Evolutionary conservation across 2,329 filamentous ascomycete genomes (phyloP).

Genomic region (Xylaria sp.): DNA sequence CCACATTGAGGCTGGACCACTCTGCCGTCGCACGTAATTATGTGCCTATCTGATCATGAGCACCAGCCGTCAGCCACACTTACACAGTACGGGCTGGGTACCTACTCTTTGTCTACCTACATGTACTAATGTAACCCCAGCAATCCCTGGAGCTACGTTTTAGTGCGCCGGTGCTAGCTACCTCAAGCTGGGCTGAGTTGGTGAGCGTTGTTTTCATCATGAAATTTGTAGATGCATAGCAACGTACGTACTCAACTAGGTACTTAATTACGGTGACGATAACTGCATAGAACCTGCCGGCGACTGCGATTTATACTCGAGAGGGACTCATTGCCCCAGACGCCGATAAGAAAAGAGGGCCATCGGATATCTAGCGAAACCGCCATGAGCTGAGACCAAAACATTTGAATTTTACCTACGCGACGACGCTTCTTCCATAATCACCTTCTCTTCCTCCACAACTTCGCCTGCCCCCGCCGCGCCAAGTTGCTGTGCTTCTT

Average conservation of each 20-base stretch:
- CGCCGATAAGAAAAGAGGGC: conserved; percentile 11
- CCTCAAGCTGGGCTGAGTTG: conserved; percentile 12
- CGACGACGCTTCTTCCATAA: not conserved
- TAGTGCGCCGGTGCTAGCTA: conserved; percentile 17
- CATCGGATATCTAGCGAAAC: not conserved
- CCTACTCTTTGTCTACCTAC: too few relatives aligned
- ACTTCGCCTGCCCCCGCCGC: not conserved
- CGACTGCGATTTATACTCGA: not conserved
- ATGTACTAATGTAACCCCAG: too few relatives aligned
- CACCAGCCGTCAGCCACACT: not conserved
- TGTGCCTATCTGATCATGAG: not conserved
- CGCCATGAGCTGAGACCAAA: conserved; percentile 5
- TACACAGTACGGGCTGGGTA: conserved; percentile 1
- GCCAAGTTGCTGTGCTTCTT: not conserved
- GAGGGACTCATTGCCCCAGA: not conserved
- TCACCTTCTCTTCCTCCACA: not conserved
- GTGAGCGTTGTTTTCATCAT: conserved; percentile 20
- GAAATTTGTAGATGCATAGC: conserved; percentile 9
- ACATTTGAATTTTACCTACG: not conserved
- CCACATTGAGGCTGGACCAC: conserved; percentile 26
- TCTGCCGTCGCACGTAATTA: not conserved
- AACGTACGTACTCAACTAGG: not conserved
- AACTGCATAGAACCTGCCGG: not conserved
- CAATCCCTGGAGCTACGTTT: conserved; percentile 5
- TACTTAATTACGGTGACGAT: not conserved